Evolutionary conservation across 2,329 filamentous ascomycete genomes (phyloP), one percentile per base, ranked within the genome.

Genomic region (Fusarium sp.): DNA sequence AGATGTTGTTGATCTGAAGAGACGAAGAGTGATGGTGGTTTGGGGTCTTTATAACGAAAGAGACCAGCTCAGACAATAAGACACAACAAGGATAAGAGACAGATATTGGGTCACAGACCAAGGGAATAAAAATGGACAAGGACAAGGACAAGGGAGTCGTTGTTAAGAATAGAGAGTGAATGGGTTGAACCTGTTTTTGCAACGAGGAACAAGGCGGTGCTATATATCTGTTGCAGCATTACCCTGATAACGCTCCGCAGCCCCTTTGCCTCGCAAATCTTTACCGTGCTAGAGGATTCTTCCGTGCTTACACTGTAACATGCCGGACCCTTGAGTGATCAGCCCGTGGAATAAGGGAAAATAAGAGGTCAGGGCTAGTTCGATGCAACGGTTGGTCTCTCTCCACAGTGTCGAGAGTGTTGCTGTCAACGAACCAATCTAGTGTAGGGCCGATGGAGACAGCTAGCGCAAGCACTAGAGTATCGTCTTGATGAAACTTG

Each of bases 21-120:
- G n/a, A 66, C 43, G 42, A 24, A 48, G 20, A 26, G 13, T 31
- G 54, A 49, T 40, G 31, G 20, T 24, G 60, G 28, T 13, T 38
- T 63, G 14, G 38, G 48, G 60, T 56, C 61, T 65, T 60, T 63
- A 49, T 60, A 45, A 58, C 48, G 53, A 54, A 50, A 22, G 62
- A 65, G 62, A n/a, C 61, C 62, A 60, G 61, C 62, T 65, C 62
- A 59, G 33, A 60, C 36, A 60, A 58, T 15, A 14, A 14, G 22
- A 22, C 20, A 24, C 40, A 42, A 33, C 62, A 54, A 60, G 61
- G 62, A 66, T 65, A 44, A 45, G 50, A 40, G 53, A 33, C 40
- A 48, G 43, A 33, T 26, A 51, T 40, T 54, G 33, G 68, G 61
- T 71, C 69, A 62, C 68, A 68, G 70, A 72, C 65, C 57, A 5